Evolutionary conservation across 2,329 filamentous ascomycete species (phyloP).

Genomic region (Cercospora sp.): DNA sequence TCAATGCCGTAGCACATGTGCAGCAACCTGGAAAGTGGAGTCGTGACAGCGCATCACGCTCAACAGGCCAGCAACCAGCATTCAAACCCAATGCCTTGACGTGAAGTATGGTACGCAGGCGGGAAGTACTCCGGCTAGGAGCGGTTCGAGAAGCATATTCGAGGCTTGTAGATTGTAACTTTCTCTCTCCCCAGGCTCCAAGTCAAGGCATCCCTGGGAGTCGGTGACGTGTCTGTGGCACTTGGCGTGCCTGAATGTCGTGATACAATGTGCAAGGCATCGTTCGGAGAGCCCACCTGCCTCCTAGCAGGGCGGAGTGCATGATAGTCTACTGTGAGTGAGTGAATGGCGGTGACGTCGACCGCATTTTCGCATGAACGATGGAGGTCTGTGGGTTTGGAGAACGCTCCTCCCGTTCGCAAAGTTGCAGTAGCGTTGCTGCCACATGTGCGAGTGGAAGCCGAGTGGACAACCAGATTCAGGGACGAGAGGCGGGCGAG

Average conservation of each 20-base stretch:
- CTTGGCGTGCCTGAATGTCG: slow-evolving; percentile 6
- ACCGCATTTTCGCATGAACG: not conserved
- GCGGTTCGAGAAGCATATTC: slow-evolving; percentile 12
- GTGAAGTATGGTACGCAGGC: not conserved
- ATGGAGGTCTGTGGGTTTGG: not conserved
- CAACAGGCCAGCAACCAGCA: not conserved
- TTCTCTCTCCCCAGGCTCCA: not conserved
- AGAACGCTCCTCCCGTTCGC: not conserved
- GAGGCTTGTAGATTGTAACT: not conserved
- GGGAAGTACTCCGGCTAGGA: not conserved
- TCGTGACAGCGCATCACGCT: slow-evolving; percentile 9
- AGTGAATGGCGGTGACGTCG: slow-evolving; percentile 3
- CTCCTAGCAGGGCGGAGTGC: not conserved
- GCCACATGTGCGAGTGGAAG: not conserved
- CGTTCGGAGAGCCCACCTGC: not conserved
- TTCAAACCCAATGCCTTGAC: not conserved
- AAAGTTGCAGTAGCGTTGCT: slow-evolving; percentile 8
- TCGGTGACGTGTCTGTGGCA: slow-evolving; percentile 9
- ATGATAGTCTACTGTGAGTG: no score
- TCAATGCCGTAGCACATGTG: not conserved
- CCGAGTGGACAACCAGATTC: slow-evolving; percentile 14
- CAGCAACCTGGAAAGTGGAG: not conserved
- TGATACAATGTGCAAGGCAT: not conserved
- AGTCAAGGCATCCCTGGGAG: not conserved
- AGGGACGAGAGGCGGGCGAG: not conserved